phyloP scores from a whole-genome alignment of 805 yeast species.

The Priceomyces carsonii region DNA sequence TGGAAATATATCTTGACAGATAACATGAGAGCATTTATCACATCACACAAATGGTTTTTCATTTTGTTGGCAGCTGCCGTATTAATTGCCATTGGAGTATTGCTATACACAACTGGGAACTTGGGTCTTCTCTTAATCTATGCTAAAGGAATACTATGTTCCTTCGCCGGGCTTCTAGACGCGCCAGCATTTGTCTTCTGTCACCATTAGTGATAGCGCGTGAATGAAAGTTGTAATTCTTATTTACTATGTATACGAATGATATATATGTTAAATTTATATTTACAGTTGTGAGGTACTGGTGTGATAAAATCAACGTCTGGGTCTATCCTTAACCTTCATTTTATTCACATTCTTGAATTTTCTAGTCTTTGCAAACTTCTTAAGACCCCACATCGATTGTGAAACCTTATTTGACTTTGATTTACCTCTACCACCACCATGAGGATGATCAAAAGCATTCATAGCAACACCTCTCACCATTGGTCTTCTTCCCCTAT shows the following conservation, averaged over 20 bases:
- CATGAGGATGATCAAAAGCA: constrained; percentile 96
- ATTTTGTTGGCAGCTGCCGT: constrained; percentile 5
- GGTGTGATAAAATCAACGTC: too few relatives aligned
- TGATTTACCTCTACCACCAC: constrained; percentile 99
- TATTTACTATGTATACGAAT: too few relatives aligned
- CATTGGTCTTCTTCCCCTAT: constrained; percentile 89
- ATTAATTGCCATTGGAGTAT: constrained; percentile 8
- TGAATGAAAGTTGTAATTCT: too few relatives aligned
- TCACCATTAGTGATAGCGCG: too few relatives aligned
- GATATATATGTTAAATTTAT: too few relatives aligned
- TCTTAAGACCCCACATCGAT: constrained; percentile 97
- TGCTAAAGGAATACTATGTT: constrained; percentile 11
- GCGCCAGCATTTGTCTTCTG: too few relatives aligned
- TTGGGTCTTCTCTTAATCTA: constrained; percentile 7
- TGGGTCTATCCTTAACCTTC: constrained; percentile 90
- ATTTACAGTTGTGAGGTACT: too few relatives aligned
- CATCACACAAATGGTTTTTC: constrained; percentile 5
- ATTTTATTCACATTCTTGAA: constrained; percentile 81
- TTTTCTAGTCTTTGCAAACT: constrained; percentile 89
- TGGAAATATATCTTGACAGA: constrained; percentile 19
- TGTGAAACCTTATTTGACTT: constrained; percentile 93
- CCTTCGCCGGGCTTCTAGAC: constrained; percentile 6
- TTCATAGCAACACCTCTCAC: constrained; percentile 99
- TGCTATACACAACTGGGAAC: constrained; percentile 17
- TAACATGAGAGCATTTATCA: constrained; percentile 11